Percentiles rank a stretch among this genome's conserved stretches.
These are phyloP conservation scores for Yamadazyma kitorensis DNA, from an alignment of 805 yeast genomes.

Conservation along the genomic window DNA sequence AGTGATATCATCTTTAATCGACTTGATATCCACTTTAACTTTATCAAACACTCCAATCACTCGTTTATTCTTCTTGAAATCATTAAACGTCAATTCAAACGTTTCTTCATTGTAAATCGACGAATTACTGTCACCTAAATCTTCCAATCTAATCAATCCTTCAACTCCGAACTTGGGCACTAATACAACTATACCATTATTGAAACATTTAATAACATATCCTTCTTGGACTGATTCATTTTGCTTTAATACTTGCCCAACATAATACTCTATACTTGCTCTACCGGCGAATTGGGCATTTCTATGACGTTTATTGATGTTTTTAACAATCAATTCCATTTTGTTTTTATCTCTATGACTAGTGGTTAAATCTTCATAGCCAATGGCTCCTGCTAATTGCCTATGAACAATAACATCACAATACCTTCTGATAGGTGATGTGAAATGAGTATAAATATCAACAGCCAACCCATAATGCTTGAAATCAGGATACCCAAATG, in stretches of 20 bases:
- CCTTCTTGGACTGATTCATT: constrained; percentile 82
- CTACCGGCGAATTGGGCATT: constrained; percentile 99
- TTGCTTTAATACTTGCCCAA: constrained; percentile 94
- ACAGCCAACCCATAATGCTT: constrained; percentile 97
- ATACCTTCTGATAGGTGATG: constrained; percentile 96
- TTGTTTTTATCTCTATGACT: constrained; percentile 84
- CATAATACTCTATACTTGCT: constrained; percentile 95
- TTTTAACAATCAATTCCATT: constrained; percentile 84
- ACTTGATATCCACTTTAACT: constrained; percentile 77
- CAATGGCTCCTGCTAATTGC: constrained; percentile 97
- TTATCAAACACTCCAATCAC: constrained; percentile 76
- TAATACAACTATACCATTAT: constrained; percentile 90
- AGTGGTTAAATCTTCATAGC: constrained; percentile 79
- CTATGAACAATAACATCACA: constrained; percentile 98
- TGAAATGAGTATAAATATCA: constrained; percentile 96
- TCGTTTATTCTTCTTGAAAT: constrained; percentile 41
- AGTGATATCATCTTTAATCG: constrained; percentile 78
- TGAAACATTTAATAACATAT: constrained; percentile 85
- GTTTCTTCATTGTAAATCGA: constrained; percentile 75
- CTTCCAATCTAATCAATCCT: constrained; percentile 81
- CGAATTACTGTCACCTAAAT: constrained; percentile 60
- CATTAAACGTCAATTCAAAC: constrained; percentile 63
- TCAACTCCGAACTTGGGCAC: constrained; percentile 97
- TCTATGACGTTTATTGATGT: constrained; percentile 91
- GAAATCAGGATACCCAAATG: constrained; percentile 85